Evolutionary conservation across 2,329 filamentous ascomycete genomes (phyloP), one percentile per base, ranked within the genome.

Genomic region (Pseudocercospora fijiensis): DNA sequence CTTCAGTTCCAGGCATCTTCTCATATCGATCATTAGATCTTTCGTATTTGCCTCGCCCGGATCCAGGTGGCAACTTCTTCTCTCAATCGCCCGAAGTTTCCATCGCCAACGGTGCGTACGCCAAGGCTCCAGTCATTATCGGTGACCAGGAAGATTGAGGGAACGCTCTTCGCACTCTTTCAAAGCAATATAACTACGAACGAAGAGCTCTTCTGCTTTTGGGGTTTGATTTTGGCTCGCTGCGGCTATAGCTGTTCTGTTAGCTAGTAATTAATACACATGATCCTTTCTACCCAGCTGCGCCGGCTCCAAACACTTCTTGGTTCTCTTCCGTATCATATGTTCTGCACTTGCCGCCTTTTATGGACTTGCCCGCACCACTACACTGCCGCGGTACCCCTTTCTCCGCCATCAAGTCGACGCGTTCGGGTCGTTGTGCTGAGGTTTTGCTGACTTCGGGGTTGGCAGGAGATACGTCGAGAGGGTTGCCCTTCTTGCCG

Each of bases 61-160:
- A 93, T 58, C 69, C 69, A 1, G 57, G 63, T 67, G 88, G 88
- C 61, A 82, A 73, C 0, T 81, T 83, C 2, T 80, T 93, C 5
- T 82, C 85, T 0, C 79, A 83, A 1, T 89, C 85, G 5, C 87
- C 89, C 0, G 89, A 92, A 0, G 60, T 82, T 0, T 78, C 90
- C 5, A 77, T 83, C 1, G 60, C 69, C 1, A 70, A 74, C 0
- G 86, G 88, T 13, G 81, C 81, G 65, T 88, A 85, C 67, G 82
- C 86, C 4, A 80, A 82, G 11, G 83, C 88, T 0, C 86, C 86
- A 1, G 83, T 88, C 72, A 88, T 89, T 61, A 83, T 90, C 43
- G 90, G 90, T 47, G 84, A 91, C 72, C 89, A 92, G 75, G 90
- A 93, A 78, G 90, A 94, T 72, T 72, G 90, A 94, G 76, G 90